A percentile compares a stretch with the other conserved stretches of the same genome.
These are phyloP conservation scores for Stephania japonica DNA, from an alignment of 164 flowering plant species.

Conservation along the genomic window DNA sequence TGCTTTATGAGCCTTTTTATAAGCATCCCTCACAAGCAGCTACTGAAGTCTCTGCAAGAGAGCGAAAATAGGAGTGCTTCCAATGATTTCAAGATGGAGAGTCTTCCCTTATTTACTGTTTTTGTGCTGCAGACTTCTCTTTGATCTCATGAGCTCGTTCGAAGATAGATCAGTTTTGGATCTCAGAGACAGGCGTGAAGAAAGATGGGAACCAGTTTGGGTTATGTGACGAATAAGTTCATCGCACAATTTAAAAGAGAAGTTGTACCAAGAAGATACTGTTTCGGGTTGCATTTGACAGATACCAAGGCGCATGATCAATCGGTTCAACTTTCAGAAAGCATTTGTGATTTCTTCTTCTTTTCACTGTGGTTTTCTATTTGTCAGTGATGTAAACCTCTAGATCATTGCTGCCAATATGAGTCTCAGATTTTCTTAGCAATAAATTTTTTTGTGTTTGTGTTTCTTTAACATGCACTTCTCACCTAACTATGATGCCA, in stretches of 20 bases:
- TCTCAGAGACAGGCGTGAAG: background rate
- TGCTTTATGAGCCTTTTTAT: background rate
- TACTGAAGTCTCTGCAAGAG: background rate
- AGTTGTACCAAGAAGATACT: no score
- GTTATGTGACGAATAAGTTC: background rate
- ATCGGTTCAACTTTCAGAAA: background rate
- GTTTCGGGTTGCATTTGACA: no score
- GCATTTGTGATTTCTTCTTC: background rate
- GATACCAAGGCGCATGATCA: background rate
- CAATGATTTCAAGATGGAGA: slow-evolving; percentile 9
- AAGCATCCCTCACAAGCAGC: background rate
- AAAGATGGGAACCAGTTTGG: slow-evolving; percentile 5
- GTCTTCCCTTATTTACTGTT: background rate
- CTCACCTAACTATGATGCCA: no score
- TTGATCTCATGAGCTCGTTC: background rate
- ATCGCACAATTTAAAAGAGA: no score
- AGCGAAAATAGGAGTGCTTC: background rate
- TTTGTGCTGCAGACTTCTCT: background rate
- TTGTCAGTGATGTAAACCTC: background rate
- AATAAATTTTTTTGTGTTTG: background rate
- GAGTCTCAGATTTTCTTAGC: background rate
- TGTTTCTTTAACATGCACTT: no score
- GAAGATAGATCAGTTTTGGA: background rate
- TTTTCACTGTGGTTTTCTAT: background rate
- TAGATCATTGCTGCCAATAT: background rate